Base-by-base conservation (phyloP, 257 asterid species). In the Jasminum sambac region DNA sequence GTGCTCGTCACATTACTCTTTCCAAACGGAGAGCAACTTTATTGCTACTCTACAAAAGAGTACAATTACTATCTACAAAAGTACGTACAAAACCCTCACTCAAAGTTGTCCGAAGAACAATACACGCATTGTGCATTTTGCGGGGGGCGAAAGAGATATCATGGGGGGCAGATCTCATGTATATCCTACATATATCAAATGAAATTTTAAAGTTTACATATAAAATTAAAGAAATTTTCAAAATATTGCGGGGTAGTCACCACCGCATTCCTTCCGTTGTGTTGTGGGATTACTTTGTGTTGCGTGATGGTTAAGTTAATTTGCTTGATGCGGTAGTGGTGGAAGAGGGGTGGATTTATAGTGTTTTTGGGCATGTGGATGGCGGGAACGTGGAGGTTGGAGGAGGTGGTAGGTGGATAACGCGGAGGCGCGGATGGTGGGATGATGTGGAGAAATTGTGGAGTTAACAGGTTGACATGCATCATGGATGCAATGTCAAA, bases 331-430 rank as follows among this genome's bases (percentile, higher is more conserved):
- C 4, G 25, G 7, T 0, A 24, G 55, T 13, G 6, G 2, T 8
- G 58, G 23, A 5, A 42, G 23, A 21, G 11, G 13, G 64, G 38
- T 52, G 2, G 64, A 52, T 76, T 76, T 71, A 36, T 76, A 59
- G 59, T 42, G 24, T 43, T 19, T 0, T 5, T 2, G 5, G 34
- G 63, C 17, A 3, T 41, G 57, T 64, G 72, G 76, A 70, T 76
- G 76, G 58, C 0, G 44, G 37, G 34, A 14, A 69, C 71, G 79
- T 76, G 67, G 67, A 63, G 52, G 55, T 11, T 17, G 24, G 26
- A n/a, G 24, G 44, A 30, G 68, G 8, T 37, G 70, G 7, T 12
- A 3, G 11, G 36, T 3, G 40, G 23, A 30, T 30, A 59, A 44
- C 14, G 5, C 10, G 68, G 14, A 52, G 30, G 61, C 61, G 7